phyloP scores from a whole-genome alignment of 1,284 basidiomycete genomes.

The Moesziomyces parantarcticus region DNA sequence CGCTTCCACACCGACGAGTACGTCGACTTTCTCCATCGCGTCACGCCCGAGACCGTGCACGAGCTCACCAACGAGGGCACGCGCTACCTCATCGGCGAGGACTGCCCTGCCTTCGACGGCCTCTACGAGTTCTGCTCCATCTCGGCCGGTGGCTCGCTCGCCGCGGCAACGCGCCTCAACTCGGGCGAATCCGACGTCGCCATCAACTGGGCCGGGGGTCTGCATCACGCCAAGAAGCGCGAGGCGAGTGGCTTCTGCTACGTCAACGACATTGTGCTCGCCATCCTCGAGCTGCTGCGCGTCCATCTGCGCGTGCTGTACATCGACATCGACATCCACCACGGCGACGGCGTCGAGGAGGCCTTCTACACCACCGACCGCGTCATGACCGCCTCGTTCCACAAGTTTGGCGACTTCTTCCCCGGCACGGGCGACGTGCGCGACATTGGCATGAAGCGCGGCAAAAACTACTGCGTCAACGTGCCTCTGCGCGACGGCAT shows the following conservation, averaged over 20 bases:
- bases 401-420: constrained; percentile 94
- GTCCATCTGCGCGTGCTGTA: constrained; percentile 87
- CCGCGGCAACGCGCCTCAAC: constrained; percentile 83
- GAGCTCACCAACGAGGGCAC: constrained; percentile 79
- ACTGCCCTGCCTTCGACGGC: constrained; percentile 96
- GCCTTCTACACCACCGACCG: constrained; percentile 97
- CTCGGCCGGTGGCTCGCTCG: constrained; percentile 86
- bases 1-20: constrained; percentile 98
- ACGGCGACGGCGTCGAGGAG: constrained; percentile 98
- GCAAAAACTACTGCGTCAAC: constrained; percentile 91
- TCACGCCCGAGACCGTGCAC: constrained; percentile 74
- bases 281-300: constrained; percentile 67
- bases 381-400: constrained; percentile 95
- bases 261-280: constrained; percentile 79
- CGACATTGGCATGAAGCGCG: constrained; percentile 85
- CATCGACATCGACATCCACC: constrained; percentile 97
- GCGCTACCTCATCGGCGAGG: constrained; percentile 76
- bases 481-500: constrained; percentile 94
- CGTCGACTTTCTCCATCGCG: constrained; percentile 85
- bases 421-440: constrained; percentile 80
- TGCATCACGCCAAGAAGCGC: constrained; percentile 97
- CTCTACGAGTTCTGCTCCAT: constrained; percentile 97
- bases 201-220: constrained; percentile 96
- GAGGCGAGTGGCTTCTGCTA: constrained; percentile 98
- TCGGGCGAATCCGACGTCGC: constrained; percentile 87